Base-by-base conservation (phyloP, 2,329 filamentous ascomycete species). In the Paecilomyces sp. region DNA sequence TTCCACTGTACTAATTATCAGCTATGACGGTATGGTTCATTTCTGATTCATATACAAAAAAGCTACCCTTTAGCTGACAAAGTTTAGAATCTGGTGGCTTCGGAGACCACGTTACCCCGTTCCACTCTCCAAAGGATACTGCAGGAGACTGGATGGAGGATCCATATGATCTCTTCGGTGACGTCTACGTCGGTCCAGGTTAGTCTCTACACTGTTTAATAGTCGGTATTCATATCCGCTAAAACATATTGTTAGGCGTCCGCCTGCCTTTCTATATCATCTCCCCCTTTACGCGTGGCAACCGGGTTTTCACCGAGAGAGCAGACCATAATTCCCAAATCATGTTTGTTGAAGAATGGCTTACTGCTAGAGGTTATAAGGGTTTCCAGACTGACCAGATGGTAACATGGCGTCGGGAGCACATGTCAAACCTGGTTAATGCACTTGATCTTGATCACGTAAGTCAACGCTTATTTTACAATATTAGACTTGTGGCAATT, bases 271-370 rank as follows among this genome's bases (percentile, higher is more conserved):
- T 84, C 61, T 80, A 81, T 63, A 82, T 84, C 67, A 75, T 84
- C 58, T 84, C 82, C 0, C 82, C 82, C 0, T 84, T 80, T 76
- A 84, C 82, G 0, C 79, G 82, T 13, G 79, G 80, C 11, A 79
- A 78, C 8, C 77, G 80, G 24, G 80, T 84, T 2, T 83, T 82
- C 62, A 82, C 80, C 0, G 82, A 84, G 65, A 79, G 80, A 52
- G 75, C 78, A 4, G 82, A 84, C 64, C 82, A 84, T 67, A 83
- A 77, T 62, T 84, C 82, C 0, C 82, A 84, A 60, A 80, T 83
- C 30, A 69, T 82, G 51, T 84, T 84, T 63, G 66, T 84, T 0
- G 82, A 84, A 67, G 69, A 79, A 64, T 82, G 80, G 80, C 70
- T 82, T 13, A 70, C 67, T 3, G 74, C 78, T 3, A 77, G 77